A percentile compares a stretch with the other conserved stretches of the same genome.
Conservation (phyloP, 2,329 filamentous ascomycete genomes). For the Paecilomyces variotii region DNA sequence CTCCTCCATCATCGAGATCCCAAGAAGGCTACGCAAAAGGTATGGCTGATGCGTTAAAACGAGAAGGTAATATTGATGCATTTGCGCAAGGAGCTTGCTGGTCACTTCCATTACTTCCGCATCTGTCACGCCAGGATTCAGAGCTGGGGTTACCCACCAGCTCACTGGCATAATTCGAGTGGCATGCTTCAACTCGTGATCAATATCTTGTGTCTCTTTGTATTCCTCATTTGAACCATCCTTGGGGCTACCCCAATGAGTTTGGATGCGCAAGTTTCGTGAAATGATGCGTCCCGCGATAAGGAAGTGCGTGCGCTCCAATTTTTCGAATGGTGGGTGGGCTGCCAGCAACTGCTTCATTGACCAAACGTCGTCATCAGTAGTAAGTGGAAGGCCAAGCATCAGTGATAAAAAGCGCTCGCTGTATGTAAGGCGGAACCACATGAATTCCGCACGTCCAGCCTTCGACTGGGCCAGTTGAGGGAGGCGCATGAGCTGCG, state of each 20-base stretch:
- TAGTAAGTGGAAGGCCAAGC: conserved; percentile 40
- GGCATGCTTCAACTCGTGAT: conserved; percentile 11
- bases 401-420: conserved; percentile 45
- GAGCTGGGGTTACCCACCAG: conserved; percentile 4
- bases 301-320: conserved; percentile 9
- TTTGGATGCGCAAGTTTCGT: conserved; percentile 7
- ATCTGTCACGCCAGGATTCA: conserved; percentile 2
- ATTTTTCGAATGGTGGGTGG: conserved; percentile 2
- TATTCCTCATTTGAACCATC: background rate
- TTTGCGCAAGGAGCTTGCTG: conserved; percentile 9
- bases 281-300: conserved; percentile 10
- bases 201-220: conserved; percentile 11
- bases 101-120: conserved; percentile 7
- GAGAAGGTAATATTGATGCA: conserved; percentile 16
- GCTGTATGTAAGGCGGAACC: conserved; percentile 29
- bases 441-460: conserved; percentile 16
- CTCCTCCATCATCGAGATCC: background rate
- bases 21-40: conserved; percentile 2
- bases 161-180: conserved; percentile 8
- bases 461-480: conserved; percentile 10
- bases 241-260: conserved; percentile 3
- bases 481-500: conserved; percentile 41
- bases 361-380: conserved; percentile 13
- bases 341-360: background rate
- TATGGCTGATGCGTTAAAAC: conserved; percentile 15